Base-by-base conservation (phyloP, 805 yeast species). In the Teunomyces funiuensis region DNA sequence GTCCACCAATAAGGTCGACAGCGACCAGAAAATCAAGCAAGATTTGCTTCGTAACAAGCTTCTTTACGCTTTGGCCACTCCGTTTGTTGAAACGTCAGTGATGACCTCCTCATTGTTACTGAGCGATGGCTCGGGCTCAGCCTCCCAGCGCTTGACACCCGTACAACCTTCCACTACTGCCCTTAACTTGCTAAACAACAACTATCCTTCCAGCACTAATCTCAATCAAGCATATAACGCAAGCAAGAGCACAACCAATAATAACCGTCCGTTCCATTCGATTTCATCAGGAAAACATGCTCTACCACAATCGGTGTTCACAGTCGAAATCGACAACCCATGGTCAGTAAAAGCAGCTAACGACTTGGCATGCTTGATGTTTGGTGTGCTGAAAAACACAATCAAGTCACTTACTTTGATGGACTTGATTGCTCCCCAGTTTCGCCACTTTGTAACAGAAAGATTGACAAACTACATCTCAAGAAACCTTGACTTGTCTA, bases 281-380 rank as follows among this genome's bases (percentile, higher is more conserved):
- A 65, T 81, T 45, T 74, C 88, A 0, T 75, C 89, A 0, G 82
- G 85, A 2, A 88, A 85, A 52, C 83, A 82, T 44, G 62, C 84
- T 0, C 70, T 79, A 1, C 91, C 91, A 8, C 93, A 88, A 55
- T 93, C 96, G 0, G 83, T 89, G 9, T 83, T 90, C 58, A 88
- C 96, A 0, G 86, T 95, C 37, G 80, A 80, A 2, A 66, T 76
- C 17, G 79, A 76, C 10, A 74, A 76, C 36, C 97, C 97, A 0
- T 90, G 93, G 90, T 65, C 71, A 19, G 75, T 90, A 37, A 79
- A 79, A 53, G 90, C 95, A 5, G 88, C 95, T 11, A 90, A 91
- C 58, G 97, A 90, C 62, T 69, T 89, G 49, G 95, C 96, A 0
- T 86, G 95, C 55, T 70, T 88, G 44, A 80, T 87, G 68, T 86